Evolutionary conservation across 805 yeast genomes (phyloP).

Genomic region (Pichia ethanolica): DNA sequence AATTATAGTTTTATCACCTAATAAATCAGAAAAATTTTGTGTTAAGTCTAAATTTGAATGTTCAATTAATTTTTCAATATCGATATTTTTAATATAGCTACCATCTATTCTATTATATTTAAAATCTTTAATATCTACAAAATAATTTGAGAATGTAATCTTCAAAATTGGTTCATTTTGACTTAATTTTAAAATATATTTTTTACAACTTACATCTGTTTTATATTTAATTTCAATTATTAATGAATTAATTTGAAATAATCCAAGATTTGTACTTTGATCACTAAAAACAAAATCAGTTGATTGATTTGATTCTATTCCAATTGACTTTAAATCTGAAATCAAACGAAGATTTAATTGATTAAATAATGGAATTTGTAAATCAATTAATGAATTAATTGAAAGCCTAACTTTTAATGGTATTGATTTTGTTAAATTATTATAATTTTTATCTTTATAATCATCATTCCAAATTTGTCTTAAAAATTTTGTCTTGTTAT

Average conservation of each 20-base stretch:
- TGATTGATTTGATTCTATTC: background rate
- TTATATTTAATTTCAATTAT: background rate
- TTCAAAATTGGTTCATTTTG: background rate
- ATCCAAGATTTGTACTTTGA: constrained; percentile 6
- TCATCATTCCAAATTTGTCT: constrained; percentile 4
- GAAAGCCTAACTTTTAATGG: background rate
- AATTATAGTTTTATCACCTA: background rate
- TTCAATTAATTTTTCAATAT: background rate
- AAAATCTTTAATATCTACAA: constrained; percentile 7
- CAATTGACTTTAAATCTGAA: background rate
- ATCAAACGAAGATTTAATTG: background rate
- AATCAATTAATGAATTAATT: background rate
- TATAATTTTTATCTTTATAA: constrained; percentile 1
- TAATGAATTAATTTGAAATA: constrained; percentile 1
- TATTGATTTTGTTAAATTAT: background rate
- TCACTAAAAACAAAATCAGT: constrained; percentile 6
- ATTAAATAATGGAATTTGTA: background rate
- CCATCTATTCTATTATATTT: background rate
- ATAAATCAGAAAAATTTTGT: background rate
- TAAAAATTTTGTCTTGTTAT: constrained; percentile 1
- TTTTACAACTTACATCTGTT: background rate
- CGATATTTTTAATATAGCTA: background rate
- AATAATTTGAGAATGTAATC: background rate
- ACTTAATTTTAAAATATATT: background rate
- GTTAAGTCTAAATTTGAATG: constrained; percentile 1